Evolutionary conservation across 768 basidiomycete species (phyloP).

Genomic region (Lentinus tigrinus): DNA sequence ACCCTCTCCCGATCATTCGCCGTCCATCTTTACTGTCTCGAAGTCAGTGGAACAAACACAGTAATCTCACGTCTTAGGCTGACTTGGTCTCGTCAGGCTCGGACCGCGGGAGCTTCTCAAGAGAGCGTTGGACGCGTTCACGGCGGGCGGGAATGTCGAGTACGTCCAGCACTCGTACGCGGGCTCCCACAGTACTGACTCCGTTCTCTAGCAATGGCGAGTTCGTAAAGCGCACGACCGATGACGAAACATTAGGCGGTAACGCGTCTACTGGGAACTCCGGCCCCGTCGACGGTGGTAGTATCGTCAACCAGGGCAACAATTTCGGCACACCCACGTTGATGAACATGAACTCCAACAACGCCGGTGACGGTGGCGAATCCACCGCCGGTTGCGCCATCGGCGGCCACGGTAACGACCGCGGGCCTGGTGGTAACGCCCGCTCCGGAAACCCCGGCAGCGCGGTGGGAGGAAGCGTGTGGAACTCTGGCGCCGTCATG

Average conservation of each 20-base stretch:
- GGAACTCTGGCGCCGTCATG: slow-evolving; percentile 21
- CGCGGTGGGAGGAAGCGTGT: slow-evolving; percentile 29
- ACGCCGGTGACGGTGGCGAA: slow-evolving; percentile 28
- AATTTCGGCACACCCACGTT: slow-evolving; percentile 26
- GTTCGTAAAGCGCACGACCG: slow-evolving; percentile 17
- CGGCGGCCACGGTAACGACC: slow-evolving; percentile 19
- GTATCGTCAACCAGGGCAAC: slow-evolving; percentile 19
- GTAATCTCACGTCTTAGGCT: no score
- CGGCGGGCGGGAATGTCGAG: slow-evolving; percentile 13
- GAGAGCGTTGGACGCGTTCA: slow-evolving; percentile 17
- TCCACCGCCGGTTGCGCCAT: slow-evolving; percentile 27
- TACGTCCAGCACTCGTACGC: no score
- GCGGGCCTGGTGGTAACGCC: slow-evolving; percentile 24
- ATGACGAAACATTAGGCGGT: slow-evolving; percentile 26
- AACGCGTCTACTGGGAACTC: slow-evolving; percentile 26
- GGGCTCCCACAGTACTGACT: neutral
- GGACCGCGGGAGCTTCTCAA: neutral
- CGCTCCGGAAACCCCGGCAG: slow-evolving; percentile 27
- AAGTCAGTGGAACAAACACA: slow-evolving; percentile 6
- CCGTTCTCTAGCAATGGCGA: neutral
- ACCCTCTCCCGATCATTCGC: slow-evolving; percentile 2
- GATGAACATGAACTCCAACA: slow-evolving; percentile 33
- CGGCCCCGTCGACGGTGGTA: slow-evolving; percentile 25
- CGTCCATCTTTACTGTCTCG: neutral
- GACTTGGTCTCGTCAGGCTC: neutral